phyloP scores from a whole-genome alignment of 345 rosid genomes.

The Euphorbia pulcherrima region DNA sequence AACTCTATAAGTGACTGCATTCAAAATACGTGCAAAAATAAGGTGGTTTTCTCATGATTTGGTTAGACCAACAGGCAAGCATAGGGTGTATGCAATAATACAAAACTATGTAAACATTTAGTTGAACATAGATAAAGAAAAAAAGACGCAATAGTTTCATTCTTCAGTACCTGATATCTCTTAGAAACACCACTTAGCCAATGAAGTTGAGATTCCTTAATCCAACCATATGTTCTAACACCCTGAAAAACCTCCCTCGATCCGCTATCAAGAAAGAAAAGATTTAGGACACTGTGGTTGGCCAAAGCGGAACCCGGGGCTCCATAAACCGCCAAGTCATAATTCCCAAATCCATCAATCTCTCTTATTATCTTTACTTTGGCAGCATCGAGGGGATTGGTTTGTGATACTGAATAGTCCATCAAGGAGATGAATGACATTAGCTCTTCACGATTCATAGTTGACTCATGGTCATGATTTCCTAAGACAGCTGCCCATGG shows the following conservation, averaged over 20 bases:
- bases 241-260: conserved; percentile 65
- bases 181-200: conserved; percentile 60
- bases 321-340: conserved; percentile 55
- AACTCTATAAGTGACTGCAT: conserved; percentile 15
- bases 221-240: conserved; percentile 73
- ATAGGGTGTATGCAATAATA: not conserved
- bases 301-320: conserved; percentile 71
- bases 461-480: conserved; percentile 90
- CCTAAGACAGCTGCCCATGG: conserved; percentile 96
- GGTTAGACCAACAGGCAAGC: not conserved
- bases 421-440: conserved; percentile 77
- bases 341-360: conserved; percentile 84
- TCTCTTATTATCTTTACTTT: conserved; percentile 16
- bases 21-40: not conserved
- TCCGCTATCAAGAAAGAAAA: conserved; percentile 85
- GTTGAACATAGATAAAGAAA: not conserved
- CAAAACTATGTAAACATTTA: not conserved
- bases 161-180: conserved; percentile 40
- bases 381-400: conserved; percentile 43
- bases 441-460: conserved; percentile 74
- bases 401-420: conserved; percentile 77
- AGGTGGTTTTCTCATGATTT: not conserved
- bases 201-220: conserved; percentile 75
- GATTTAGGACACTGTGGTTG: conserved; percentile 68
- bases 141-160: not conserved